A percentile compares a stretch with the other conserved stretches of the same genome.
These are phyloP conservation scores for Geoglossum cookeanum DNA, from an alignment of 2,329 filamentous ascomycete genomes.

Conservation along the genomic window DNA sequence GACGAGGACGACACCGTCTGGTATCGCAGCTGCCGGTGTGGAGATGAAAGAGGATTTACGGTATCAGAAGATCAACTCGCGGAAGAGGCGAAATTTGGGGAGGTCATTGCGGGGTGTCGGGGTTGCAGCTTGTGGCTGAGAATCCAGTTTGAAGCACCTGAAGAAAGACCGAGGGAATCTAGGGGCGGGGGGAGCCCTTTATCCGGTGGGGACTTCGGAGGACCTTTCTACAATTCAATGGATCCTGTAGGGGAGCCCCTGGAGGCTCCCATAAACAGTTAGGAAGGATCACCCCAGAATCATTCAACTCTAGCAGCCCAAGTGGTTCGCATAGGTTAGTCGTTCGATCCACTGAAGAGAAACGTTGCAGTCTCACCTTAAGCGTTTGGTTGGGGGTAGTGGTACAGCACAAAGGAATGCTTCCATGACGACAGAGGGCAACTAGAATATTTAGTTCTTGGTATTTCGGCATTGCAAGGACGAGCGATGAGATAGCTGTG, in stretches of 20 bases:
- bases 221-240: neutral
- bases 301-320: too few species aligned
- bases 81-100: slow-evolving; percentile 29
- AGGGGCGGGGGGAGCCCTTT: neutral
- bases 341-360: too few species aligned
- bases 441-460: too few species aligned
- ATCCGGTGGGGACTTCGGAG: neutral
- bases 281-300: neutral
- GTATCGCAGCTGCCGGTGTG: slow-evolving; percentile 37
- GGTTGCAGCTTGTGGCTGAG: slow-evolving; percentile 46
- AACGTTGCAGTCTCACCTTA: too few species aligned
- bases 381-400: too few species aligned
- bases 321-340: too few species aligned
- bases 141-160: slow-evolving; percentile 36
- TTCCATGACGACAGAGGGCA: too few species aligned
- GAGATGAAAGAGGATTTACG: slow-evolving; percentile 34
- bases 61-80: slow-evolving; percentile 35
- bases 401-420: neutral
- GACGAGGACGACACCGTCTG: slow-evolving; percentile 24
- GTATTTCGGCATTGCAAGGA: too few species aligned
- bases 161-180: slow-evolving; percentile 11
- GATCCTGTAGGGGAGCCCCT: neutral
- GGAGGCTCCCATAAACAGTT: neutral
- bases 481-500: too few species aligned
- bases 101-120: slow-evolving; percentile 39